Percentiles rank a stretch among this genome's conserved stretches.
Evolutionary conservation across 345 rosid genomes (phyloP).

Genomic region (Ceriops zippeliana): DNA sequence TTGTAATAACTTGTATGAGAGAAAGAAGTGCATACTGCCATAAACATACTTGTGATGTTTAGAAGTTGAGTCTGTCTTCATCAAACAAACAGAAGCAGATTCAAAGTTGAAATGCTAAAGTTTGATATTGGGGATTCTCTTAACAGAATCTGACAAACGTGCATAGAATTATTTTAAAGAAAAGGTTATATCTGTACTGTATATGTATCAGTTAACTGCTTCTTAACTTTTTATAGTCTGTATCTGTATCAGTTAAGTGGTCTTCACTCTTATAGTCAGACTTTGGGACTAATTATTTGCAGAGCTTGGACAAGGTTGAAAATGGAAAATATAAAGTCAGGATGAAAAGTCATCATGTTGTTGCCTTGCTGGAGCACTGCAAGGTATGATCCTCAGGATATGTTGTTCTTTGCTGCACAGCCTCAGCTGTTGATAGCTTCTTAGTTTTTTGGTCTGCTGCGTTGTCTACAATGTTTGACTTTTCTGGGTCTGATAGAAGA

Average conservation of each 20-base stretch:
- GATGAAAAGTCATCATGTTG: conserved; percentile 62
- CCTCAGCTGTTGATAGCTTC: not conserved
- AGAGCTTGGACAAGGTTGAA: conserved; percentile 69
- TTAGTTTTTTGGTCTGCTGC: not conserved
- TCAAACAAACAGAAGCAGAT: not conserved
- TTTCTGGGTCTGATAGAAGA: not conserved
- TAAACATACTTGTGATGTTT: not conserved
- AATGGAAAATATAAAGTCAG: conserved; percentile 62
- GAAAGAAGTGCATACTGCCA: not conserved
- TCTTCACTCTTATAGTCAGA: not conserved
- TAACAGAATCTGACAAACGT: no score
- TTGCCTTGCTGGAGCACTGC: conserved; percentile 77
- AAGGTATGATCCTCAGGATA: conserved; percentile 45
- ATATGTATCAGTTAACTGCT: not conserved
- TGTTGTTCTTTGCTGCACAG: not conserved
- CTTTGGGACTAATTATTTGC: no score
- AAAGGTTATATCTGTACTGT: no score
- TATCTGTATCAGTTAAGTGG: not conserved
- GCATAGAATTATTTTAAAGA: no score
- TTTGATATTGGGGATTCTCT: not conserved
- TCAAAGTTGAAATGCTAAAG: not conserved
- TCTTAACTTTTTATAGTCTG: not conserved
- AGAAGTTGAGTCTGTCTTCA: not conserved
- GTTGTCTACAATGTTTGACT: not conserved
- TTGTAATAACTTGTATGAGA: not conserved